Evolutionary conservation across 1,284 basidiomycete genomes (phyloP), one percentile per base, ranked within the genome.

Genomic region (Pascua guehoae): DNA sequence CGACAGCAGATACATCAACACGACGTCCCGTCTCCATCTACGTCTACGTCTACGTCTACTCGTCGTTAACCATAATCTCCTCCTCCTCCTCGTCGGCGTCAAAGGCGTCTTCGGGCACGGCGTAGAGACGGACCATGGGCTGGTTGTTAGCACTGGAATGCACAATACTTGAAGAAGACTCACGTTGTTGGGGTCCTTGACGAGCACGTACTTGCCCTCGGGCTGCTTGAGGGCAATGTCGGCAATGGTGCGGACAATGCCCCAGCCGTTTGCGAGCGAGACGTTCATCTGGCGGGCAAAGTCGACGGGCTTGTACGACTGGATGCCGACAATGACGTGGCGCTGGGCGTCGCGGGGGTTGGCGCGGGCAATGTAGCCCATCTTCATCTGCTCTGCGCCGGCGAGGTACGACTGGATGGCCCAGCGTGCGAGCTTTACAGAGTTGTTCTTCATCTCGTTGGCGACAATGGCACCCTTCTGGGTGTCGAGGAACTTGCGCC

Each of bases 401-500:
- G 96, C 93, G 44, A 99, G 82, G 54, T 98, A 84, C 73, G 89
- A 91, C 81, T 98, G 94, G 38, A 98, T 89, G 0, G 96, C 88
- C 90, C 95, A 99, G 72, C 95, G 89, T 16, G 95, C 94, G 51
- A 99, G 84, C 79, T 98, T 98, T 81, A 88, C 94, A 71, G 88
- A 91, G 81, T 99, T 99, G 81, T 98, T 99, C 83, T 98, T 98
- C 96, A 98, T 98, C 82, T 99, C 96, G 44, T 92, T 96, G 47
- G 96, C 93, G 57, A 98, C 92, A 46, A 99, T 95, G 4, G 96
- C 96, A 70, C 96, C 96, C 59, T 94, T 87, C 78, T 98, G 94
- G 9, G 89, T 86, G 78, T 99, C 96, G 51, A 99, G 82, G 78
- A 96, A 96, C 49, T 88, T 84, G 49, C 94, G 86, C 96, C 96